These are phyloP conservation scores for Panaeolus cyanescens DNA, from an alignment of 768 basidiomycete species.

Conservation along the genomic window DNA sequence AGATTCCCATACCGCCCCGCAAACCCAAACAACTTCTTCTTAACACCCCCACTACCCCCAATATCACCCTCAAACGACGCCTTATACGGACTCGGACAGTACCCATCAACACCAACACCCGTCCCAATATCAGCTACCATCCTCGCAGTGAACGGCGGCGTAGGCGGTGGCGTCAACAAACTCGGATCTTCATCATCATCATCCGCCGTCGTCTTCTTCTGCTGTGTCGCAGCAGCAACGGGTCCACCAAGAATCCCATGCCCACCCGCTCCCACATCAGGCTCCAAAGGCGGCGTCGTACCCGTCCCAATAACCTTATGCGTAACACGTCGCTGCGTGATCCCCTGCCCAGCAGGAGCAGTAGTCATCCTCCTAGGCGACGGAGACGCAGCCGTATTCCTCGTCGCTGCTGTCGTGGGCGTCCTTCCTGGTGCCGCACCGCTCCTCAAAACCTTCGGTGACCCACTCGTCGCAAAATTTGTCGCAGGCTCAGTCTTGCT, in stretches of 20 bases:
- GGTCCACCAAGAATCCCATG: neutral
- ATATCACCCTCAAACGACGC: neutral
- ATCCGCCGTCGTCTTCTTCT: neutral
- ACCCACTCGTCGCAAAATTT: neutral
- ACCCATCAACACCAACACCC: slow-evolving; percentile 1
- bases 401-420: neutral
- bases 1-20: neutral
- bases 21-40: neutral
- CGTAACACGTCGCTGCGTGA: neutral
- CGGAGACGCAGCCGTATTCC: neutral
- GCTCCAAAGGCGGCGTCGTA: neutral
- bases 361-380: neutral
- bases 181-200: slow-evolving; percentile 21
- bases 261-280: neutral
- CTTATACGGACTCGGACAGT: slow-evolving; percentile 25
- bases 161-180: slow-evolving; percentile 25
- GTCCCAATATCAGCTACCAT: slow-evolving; percentile 12
- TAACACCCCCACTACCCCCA: neutral
- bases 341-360: neutral
- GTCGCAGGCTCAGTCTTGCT: neutral
- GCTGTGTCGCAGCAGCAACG: neutral
- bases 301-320: neutral
- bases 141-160: slow-evolving; percentile 21
- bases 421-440: too few relatives aligned
- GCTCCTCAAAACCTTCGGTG: too few relatives aligned